A percentile compares a stretch with the other conserved stretches of the same genome.
Conservation (phyloP, 148 eudicot species). For the Chenopodium formosanum region DNA sequence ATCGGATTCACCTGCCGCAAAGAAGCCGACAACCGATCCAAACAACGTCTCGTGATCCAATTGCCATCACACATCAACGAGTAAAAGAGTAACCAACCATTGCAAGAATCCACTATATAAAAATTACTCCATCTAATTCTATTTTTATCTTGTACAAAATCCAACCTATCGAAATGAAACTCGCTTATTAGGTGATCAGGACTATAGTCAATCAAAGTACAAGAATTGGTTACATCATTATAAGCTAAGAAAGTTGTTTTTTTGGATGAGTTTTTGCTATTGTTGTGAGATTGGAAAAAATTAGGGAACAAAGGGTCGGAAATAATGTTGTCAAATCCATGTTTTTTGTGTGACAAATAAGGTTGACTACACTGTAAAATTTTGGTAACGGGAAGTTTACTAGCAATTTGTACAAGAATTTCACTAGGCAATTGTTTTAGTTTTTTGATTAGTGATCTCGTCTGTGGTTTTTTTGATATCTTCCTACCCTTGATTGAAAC, state of each 20-base stretch:
- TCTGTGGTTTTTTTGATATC: too few species aligned
- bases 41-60: too few species aligned
- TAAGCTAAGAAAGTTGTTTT: neutral
- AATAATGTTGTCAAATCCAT: neutral
- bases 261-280: too few species aligned
- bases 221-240: neutral
- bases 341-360: neutral
- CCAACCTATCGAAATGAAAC: neutral
- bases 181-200: neutral
- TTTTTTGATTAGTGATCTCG: too few species aligned
- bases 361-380: neutral
- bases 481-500: neutral
- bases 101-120: neutral
- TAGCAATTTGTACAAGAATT: neutral
- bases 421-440: neutral
- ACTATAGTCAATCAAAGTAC: neutral
- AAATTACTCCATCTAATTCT: neutral
- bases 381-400: neutral
- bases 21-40: neutral
- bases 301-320: neutral
- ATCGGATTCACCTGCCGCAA: slow-evolving; percentile 3
- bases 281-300: neutral
- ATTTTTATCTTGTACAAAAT: neutral
- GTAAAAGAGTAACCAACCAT: neutral
- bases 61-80: neutral